Conservation (phyloP, 164 flowering plant genomes). For the Sedum album region DNA sequence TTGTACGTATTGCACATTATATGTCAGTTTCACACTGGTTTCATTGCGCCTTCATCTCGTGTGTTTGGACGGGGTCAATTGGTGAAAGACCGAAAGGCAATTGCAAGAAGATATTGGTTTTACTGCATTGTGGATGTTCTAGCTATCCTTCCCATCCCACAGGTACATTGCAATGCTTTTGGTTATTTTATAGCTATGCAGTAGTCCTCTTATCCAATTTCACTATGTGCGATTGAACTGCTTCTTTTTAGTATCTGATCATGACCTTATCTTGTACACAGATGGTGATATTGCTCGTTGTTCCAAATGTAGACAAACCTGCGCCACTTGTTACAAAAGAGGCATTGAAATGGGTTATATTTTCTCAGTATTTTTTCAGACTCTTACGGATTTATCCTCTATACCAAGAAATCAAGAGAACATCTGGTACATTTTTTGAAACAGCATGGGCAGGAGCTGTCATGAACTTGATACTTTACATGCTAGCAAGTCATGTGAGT, state of each 20-base stretch:
- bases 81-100: constrained; percentile 41
- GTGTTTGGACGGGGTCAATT: constrained; percentile 87
- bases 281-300: constrained; percentile 31
- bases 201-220: background rate
- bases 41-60: constrained; percentile 72
- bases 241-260: background rate
- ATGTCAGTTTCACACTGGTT: constrained; percentile 78
- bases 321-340: constrained; percentile 45
- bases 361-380: constrained; percentile 71
- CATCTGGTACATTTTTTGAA: constrained; percentile 77
- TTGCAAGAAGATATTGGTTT: constrained; percentile 57
- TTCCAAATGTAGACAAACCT: constrained; percentile 37
- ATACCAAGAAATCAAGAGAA: constrained; percentile 58
- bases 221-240: background rate
- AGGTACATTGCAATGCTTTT: constrained; percentile 35
- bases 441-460: constrained; percentile 94
- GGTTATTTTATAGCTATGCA: background rate
- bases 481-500: constrained; percentile 97
- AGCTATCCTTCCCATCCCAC: constrained; percentile 86
- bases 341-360: constrained; percentile 39
- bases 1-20: constrained; percentile 64
- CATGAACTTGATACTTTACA: constrained; percentile 74
- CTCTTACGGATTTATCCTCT: constrained; percentile 51
- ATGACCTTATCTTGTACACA: background rate
- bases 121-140: constrained; percentile 69